phyloP scores from a whole-genome alignment of 768 basidiomycete species.

The Naganishia friedmannii region DNA sequence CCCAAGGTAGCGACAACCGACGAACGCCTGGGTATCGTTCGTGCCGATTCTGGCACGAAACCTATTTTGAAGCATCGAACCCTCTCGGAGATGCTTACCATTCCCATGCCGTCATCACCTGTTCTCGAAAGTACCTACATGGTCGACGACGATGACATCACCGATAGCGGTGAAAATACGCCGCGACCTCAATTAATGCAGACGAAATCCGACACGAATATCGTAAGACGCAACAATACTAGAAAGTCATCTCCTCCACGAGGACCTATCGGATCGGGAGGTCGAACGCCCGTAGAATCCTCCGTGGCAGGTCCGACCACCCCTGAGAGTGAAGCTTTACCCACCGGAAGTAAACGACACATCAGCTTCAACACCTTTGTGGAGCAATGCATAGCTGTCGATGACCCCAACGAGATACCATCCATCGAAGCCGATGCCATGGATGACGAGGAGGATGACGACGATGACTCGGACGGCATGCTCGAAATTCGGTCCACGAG shows the following conservation, averaged over 20 bases:
- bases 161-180: constrained; percentile 48
- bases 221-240: constrained; percentile 55
- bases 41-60: constrained; percentile 55
- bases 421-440: constrained; percentile 32
- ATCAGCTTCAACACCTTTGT: constrained; percentile 98
- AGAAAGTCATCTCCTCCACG: constrained; percentile 72
- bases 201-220: constrained; percentile 84
- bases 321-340: constrained; percentile 23
- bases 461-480: constrained; percentile 58
- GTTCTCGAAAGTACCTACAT: constrained; percentile 56
- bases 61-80: constrained; percentile 95
- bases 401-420: constrained; percentile 49
- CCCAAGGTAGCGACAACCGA: constrained; percentile 59
- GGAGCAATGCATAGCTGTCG: constrained; percentile 75
- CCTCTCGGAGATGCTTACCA: constrained; percentile 80
- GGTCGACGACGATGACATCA: constrained; percentile 44
- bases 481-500: constrained; percentile 64
- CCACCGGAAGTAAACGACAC: constrained; percentile 63
- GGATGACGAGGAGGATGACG: constrained; percentile 51
- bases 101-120: constrained; percentile 65
- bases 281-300: constrained; percentile 33
- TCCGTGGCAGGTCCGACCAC: not conserved
- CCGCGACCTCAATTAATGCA: constrained; percentile 66
- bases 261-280: constrained; percentile 54
- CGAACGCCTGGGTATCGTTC: constrained; percentile 59